Percentiles rank a stretch among this genome's conserved stretches.
Evolutionary conservation across 306 rosid species (phyloP).

Genomic region (Trichosanthes truncata): DNA sequence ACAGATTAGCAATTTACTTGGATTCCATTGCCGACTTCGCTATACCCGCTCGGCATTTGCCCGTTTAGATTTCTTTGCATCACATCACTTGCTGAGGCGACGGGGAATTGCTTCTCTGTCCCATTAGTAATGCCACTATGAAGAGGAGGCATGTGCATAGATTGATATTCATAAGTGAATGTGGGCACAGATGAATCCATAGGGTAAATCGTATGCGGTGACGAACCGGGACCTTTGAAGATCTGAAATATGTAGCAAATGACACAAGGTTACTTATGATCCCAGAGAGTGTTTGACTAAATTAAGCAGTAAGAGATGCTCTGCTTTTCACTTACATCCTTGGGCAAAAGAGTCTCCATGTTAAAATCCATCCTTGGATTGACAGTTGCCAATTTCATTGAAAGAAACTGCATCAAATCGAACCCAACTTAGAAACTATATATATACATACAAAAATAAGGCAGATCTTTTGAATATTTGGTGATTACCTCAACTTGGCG

Average conservation of each 20-base stretch:
- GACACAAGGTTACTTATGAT: neutral
- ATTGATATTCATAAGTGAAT: constrained; percentile 29
- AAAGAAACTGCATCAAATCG: constrained; percentile 39
- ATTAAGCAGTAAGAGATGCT: neutral
- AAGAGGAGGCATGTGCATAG: constrained; percentile 27
- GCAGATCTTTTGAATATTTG: neutral
- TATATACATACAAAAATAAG: neutral
- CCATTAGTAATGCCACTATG: constrained; percentile 20
- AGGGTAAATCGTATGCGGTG: constrained; percentile 24
- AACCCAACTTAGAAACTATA: neutral
- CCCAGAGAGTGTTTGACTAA: neutral
- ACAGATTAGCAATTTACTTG: neutral
- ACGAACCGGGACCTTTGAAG: constrained; percentile 33
- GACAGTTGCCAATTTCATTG: constrained; percentile 51
- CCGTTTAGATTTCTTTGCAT: constrained; percentile 18
- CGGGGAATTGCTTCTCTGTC: constrained; percentile 25
- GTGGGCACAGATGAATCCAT: constrained; percentile 24
- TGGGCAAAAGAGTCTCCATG: constrained; percentile 38
- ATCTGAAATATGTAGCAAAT: constrained; percentile 20
- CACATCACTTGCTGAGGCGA: constrained; percentile 17
- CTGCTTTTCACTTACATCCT: constrained; percentile 29
- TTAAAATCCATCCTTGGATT: constrained; percentile 45
- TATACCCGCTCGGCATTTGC: constrained; percentile 24
- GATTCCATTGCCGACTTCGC: constrained; percentile 12
- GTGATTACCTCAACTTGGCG: constrained; percentile 50